phyloP scores from a whole-genome alignment of 805 yeast species.

The Candida nitratophila region DNA sequence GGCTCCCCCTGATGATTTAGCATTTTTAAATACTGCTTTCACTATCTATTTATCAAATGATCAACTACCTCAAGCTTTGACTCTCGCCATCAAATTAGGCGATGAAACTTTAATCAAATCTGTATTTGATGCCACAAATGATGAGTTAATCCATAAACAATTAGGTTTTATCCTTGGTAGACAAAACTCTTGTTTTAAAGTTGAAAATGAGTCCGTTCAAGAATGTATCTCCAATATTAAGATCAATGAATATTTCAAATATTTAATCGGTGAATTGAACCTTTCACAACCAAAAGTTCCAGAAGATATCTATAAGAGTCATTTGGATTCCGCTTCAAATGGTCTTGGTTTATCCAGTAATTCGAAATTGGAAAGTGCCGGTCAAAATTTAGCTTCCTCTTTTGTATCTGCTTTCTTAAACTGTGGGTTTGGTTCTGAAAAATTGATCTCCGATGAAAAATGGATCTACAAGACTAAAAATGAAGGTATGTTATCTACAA shows the following conservation, averaged over 20 bases:
- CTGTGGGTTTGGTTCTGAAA: conserved; percentile 86
- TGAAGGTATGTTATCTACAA: conserved; percentile 83
- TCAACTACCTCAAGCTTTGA: conserved; percentile 82
- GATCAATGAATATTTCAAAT: conserved; percentile 70
- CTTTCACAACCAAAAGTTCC: conserved; percentile 87
- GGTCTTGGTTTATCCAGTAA: conserved; percentile 33
- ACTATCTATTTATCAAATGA: conserved; percentile 73
- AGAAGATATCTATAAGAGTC: conserved; percentile 89
- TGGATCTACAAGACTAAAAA: conserved; percentile 94
- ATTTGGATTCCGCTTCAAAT: conserved; percentile 61
- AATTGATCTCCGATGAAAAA: conserved; percentile 60
- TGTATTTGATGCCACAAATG: conserved; percentile 77
- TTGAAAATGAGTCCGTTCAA: conserved; percentile 68
- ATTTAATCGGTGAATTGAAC: conserved; percentile 81
- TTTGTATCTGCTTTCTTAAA: conserved; percentile 90
- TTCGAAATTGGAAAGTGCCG: conserved; percentile 73
- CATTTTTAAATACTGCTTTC: conserved; percentile 83
- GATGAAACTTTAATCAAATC: conserved; percentile 69
- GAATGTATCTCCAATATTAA: conserved; percentile 78
- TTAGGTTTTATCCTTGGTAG: conserved; percentile 83
- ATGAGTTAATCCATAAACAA: conserved; percentile 74
- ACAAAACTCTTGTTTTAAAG: conserved; percentile 74
- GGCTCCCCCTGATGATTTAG: conserved; percentile 89
- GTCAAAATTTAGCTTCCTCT: conserved; percentile 90
- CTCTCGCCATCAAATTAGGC: conserved; percentile 83